These are phyloP conservation scores for Diaporthe amygdali DNA, from an alignment of 2,329 filamentous ascomycete species.

Conservation along the genomic window DNA sequence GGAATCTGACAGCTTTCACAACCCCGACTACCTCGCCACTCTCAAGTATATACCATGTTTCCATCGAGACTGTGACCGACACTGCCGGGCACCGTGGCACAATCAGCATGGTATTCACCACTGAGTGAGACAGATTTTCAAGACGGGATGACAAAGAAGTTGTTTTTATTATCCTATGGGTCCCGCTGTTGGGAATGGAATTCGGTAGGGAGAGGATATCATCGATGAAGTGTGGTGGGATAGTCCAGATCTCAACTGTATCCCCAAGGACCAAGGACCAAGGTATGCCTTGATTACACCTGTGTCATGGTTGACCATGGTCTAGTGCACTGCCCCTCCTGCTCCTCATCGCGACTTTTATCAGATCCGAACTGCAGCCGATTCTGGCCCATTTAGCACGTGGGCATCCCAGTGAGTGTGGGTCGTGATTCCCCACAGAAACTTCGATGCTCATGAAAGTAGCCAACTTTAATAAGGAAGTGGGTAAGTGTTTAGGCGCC, in stretches of 20 bases:
- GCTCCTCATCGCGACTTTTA: not conserved
- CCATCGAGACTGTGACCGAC: not conserved
- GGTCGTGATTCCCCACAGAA: not conserved
- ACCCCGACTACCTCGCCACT: not conserved
- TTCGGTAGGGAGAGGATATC: not conserved
- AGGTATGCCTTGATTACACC: too few species aligned
- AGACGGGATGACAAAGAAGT: not conserved
- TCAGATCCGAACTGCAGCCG: not conserved
- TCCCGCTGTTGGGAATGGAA: not conserved
- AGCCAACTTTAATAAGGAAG: not conserved
- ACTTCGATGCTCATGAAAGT: not conserved
- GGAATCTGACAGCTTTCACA: not conserved
- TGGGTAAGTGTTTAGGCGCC: not conserved
- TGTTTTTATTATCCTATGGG: not conserved
- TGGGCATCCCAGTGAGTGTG: not conserved
- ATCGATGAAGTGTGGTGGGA: slow-evolving; percentile 4
- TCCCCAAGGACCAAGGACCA: too few species aligned
- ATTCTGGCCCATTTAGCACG: slow-evolving; percentile 2
- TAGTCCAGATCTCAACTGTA: not conserved
- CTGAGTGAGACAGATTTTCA: not conserved
- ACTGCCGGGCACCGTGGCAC: not conserved
- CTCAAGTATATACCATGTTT: not conserved
- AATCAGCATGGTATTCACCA: not conserved
- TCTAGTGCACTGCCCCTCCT: too few species aligned
- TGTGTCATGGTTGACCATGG: too few species aligned